Percentiles rank a stretch among this genome's conserved stretches.
Evolutionary conservation across 495 filamentous ascomycete genomes (phyloP).

Genomic region (Neurospora sp.): DNA sequence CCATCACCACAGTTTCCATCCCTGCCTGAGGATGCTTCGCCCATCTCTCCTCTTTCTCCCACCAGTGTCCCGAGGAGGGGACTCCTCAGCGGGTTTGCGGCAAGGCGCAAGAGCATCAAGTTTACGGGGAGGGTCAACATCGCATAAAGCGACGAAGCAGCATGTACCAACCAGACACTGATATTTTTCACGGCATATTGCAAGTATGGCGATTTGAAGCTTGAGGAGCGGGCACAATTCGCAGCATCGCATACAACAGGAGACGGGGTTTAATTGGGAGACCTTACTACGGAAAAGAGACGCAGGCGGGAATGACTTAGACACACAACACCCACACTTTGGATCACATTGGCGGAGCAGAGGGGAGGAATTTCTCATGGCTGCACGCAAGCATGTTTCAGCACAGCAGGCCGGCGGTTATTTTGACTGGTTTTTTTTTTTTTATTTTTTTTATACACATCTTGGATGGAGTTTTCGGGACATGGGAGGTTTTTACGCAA

Average conservation of each 20-base stretch:
- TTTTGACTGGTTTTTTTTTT: neutral
- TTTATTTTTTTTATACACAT: neutral
- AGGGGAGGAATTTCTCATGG: neutral
- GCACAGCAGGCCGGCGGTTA: neutral
- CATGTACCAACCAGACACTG: neutral
- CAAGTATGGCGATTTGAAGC: neutral
- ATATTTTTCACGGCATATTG: neutral
- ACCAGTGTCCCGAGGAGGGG: conserved; percentile 19
- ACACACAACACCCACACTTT: neutral
- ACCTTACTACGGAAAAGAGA: neutral
- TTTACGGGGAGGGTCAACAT: conserved; percentile 14
- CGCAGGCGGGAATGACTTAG: neutral
- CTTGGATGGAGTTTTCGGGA: neutral
- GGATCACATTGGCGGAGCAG: neutral
- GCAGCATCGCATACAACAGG: neutral
- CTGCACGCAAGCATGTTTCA: neutral
- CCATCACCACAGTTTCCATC: neutral
- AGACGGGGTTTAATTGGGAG: neutral
- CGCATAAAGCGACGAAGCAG: neutral
- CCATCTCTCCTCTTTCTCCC: neutral
- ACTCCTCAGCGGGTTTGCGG: conserved; percentile 31
- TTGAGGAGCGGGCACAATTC: neutral
- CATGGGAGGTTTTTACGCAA: neutral
- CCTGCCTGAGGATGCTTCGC: neutral
- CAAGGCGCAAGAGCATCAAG: conserved; percentile 31